phyloP scores from a whole-genome alignment of 805 yeast species.

The Alloascoidea hylecoeti region DNA sequence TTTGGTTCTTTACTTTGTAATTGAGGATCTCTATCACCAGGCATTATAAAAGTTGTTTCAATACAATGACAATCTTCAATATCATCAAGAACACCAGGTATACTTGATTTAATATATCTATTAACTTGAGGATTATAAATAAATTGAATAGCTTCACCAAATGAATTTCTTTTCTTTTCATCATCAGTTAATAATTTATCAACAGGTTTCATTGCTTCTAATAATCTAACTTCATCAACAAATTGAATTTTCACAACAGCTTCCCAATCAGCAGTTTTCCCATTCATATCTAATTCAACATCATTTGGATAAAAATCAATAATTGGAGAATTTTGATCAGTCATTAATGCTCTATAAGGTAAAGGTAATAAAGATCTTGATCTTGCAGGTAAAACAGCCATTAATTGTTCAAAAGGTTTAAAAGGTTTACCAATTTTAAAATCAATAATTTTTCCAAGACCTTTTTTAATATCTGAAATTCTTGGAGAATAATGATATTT shows the following conservation, averaged over 20 bases:
- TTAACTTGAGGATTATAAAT: slow-evolving; percentile 65
- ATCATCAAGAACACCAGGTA: slow-evolving; percentile 65
- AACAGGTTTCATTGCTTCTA: slow-evolving; percentile 57
- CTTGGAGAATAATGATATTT: slow-evolving; percentile 88
- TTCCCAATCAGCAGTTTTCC: slow-evolving; percentile 95
- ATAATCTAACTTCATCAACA: slow-evolving; percentile 70
- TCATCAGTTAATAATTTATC: slow-evolving; percentile 50
- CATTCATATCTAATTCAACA: slow-evolving; percentile 82
- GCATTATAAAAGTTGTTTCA: no score
- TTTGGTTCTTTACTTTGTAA: no score
- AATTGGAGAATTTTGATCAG: slow-evolving; percentile 75
- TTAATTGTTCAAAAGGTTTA: slow-evolving; percentile 86
- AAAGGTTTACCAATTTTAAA: slow-evolving; percentile 72
- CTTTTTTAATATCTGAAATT: slow-evolving; percentile 72
- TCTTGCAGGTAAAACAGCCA: slow-evolving; percentile 95
- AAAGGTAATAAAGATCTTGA: slow-evolving; percentile 68
- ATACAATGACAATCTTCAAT: slow-evolving; percentile 68
- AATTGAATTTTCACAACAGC: slow-evolving; percentile 88
- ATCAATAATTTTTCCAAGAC: slow-evolving; percentile 36
- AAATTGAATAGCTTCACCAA: slow-evolving; percentile 70
- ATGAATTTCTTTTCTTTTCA: slow-evolving; percentile 60
- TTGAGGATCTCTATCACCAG: no score
- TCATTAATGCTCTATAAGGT: slow-evolving; percentile 71
- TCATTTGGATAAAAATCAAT: slow-evolving; percentile 82
- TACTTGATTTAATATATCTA: slow-evolving; percentile 55